Percentiles rank a stretch among this genome's conserved stretches.
These are phyloP conservation scores for Rhodotorula toruloides DNA, from an alignment of 768 basidiomycete species.

Conservation along the genomic window DNA sequence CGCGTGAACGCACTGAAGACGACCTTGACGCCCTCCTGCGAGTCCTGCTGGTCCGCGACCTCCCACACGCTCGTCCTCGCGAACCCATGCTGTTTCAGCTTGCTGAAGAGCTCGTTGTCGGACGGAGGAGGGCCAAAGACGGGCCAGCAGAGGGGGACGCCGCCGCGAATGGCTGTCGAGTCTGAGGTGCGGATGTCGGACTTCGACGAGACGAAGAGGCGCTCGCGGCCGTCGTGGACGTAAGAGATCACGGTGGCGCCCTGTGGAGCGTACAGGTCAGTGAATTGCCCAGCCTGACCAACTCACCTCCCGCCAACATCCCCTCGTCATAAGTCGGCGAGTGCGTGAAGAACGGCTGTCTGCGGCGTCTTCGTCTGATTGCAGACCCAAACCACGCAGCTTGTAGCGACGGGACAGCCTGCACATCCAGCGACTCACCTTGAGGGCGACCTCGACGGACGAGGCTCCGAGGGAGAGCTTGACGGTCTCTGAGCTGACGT, in stretches of 20 bases:
- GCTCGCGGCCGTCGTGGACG: slow-evolving; percentile 21
- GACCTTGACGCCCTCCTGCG: slow-evolving; percentile 62
- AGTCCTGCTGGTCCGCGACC: slow-evolving; percentile 51
- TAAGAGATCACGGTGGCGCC: slow-evolving; percentile 40
- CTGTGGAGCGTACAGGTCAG: neutral
- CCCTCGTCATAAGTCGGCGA: neutral
- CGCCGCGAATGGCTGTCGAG: slow-evolving; percentile 40
- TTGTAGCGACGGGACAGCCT: too few species aligned
- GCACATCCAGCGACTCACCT: too few species aligned
- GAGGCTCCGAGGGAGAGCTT: slow-evolving; percentile 13
- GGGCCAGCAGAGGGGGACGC: slow-evolving; percentile 42
- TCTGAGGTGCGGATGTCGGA: slow-evolving; percentile 10
- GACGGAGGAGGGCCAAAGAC: slow-evolving; percentile 77
- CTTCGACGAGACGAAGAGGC: slow-evolving; percentile 36
- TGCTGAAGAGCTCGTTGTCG: slow-evolving; percentile 58
- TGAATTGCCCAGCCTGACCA: neutral
- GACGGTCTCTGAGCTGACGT: neutral
- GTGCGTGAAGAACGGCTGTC: neutral
- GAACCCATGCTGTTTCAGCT: slow-evolving; percentile 82
- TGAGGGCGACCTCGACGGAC: slow-evolving; percentile 15
- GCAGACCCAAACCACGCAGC: too few species aligned
- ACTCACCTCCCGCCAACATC: too few species aligned
- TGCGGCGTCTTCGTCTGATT: too few species aligned
- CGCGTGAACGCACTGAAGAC: slow-evolving; percentile 59
- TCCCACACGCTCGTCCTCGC: slow-evolving; percentile 73